Conservation (phyloP, 495 filamentous ascomycete genomes). For the Podospora didyma region DNA sequence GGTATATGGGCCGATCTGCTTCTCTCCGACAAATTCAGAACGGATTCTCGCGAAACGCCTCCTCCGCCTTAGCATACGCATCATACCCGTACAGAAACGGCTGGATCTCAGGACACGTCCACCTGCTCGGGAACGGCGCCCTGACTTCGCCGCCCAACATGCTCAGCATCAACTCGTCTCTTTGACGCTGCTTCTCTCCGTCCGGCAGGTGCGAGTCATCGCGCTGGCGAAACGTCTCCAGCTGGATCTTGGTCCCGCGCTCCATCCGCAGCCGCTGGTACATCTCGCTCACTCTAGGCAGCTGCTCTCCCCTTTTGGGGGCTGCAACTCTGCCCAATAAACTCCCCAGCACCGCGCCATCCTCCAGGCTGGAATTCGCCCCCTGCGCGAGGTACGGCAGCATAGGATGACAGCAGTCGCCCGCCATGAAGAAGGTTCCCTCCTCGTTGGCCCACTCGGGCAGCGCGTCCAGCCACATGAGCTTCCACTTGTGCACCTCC, state of each 20-base stretch:
- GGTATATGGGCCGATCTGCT: no score
- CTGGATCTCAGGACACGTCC: conserved; percentile 59
- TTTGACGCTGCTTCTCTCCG: conserved; percentile 49
- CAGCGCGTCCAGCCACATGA: conserved; percentile 42
- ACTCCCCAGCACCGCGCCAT: conserved; percentile 49
- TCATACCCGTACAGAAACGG: conserved; percentile 61
- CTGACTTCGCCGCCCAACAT: conserved; percentile 33
- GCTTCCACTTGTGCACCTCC: conserved; percentile 49
- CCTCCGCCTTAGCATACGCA: conserved; percentile 53
- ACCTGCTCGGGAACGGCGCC: conserved; percentile 54
- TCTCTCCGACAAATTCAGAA: no score
- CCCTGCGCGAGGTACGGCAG: conserved; percentile 64
- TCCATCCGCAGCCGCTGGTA: conserved; percentile 61
- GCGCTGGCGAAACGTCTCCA: conserved; percentile 48
- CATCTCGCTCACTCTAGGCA: conserved; percentile 45
- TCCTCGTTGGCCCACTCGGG: conserved; percentile 36
- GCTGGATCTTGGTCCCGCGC: conserved; percentile 52
- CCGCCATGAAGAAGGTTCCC: conserved; percentile 43
- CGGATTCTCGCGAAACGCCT: conserved; percentile 39
- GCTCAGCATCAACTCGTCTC: conserved; percentile 47
- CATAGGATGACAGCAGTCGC: conserved; percentile 66
- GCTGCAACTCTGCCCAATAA: conserved; percentile 50
- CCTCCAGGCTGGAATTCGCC: conserved; percentile 52
- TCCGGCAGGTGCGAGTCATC: conserved; percentile 58
- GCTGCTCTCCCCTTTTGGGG: conserved; percentile 38